phyloP scores from a whole-genome alignment of 2,329 filamentous ascomycete genomes.

The Cladosporium austrohemisphaericum region DNA sequence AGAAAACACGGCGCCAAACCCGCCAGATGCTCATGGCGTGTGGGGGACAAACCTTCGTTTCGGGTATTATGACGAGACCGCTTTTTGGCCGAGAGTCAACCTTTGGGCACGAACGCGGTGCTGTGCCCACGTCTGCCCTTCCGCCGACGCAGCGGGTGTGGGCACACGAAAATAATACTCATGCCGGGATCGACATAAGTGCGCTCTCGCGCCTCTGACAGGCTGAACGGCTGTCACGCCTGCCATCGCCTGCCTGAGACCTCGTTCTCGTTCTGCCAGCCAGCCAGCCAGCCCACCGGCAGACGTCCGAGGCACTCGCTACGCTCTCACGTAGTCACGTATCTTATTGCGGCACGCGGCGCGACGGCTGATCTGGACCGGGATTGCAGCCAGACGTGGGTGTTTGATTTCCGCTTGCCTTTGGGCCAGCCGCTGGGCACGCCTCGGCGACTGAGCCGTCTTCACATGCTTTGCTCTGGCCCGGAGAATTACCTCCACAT shows the following conservation, averaged over 20 bases:
- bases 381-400: neutral
- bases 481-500: too few species aligned
- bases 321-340: too few species aligned
- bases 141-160: neutral
- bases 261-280: too few species aligned
- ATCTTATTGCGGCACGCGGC: neutral
- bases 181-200: constrained; percentile 6
- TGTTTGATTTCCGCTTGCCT: neutral
- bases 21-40: neutral
- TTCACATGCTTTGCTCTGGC: constrained; percentile 14
- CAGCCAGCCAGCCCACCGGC: neutral
- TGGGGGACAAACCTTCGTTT: neutral
- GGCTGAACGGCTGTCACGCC: constrained; percentile 7
- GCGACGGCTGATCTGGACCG: neutral
- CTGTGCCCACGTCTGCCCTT: neutral
- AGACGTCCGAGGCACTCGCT: constrained; percentile 1
- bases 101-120: neutral
- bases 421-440: neutral
- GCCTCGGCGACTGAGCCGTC: neutral
- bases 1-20: neutral
- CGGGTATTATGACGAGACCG: constrained; percentile 1
- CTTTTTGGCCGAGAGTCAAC: constrained; percentile 3
- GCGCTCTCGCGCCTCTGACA: neutral
- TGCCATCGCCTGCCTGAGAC: too few species aligned
- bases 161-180: neutral